Base-by-base conservation (phyloP, 2,329 filamentous ascomycete genomes). In the Colletotrichum tofieldiae region DNA sequence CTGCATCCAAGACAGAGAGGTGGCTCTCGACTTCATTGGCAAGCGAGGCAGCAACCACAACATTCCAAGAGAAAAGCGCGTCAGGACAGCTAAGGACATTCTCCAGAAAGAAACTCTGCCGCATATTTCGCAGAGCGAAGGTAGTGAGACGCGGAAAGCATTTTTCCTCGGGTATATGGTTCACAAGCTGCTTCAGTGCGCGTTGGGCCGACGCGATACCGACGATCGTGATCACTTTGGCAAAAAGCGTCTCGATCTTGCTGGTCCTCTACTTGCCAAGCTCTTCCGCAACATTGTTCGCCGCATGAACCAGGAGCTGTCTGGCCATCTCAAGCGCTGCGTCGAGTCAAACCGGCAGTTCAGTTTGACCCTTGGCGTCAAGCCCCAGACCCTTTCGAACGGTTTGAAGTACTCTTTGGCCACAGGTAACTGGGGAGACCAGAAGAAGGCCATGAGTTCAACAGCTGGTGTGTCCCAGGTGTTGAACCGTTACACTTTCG, bases 91-190 rank as follows among this genome's bases (percentile, higher is more conserved):
- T 5, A 91, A 94, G 78, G 96, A 98, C 77, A 95, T 99, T 76
- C 91, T 99, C 82, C 95, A 98, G 82, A 98, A 98, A 85, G 97
- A 99, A 82, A 93, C 97, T 75, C 85, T 99, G 58, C 97, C 96
- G 32, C 96, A 99, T 79, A 98, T 99, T 73, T 98, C 96, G 1
- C 96, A 99, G 81, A 92, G 90, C 73, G 95, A 98, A 82, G 96
- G 96, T 37, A 97, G 94, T 77, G 96, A 98, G 81, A 98, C 96
- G 1, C 89, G 94, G 71, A 99, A 99, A 81, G 96, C 97, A 2
- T 99, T 98, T 84, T 99, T 98, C 88, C 86, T 99, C 60, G 96
- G 97, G 29, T 99, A 99, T 84, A 99, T 99, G 96, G 94, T 98
- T 58, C 96, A 99, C 83, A 93, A 96, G 80, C 89, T 99, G 77